Base-by-base conservation (phyloP, 768 basidiomycete species). In the Hericium rajendrae region DNA sequence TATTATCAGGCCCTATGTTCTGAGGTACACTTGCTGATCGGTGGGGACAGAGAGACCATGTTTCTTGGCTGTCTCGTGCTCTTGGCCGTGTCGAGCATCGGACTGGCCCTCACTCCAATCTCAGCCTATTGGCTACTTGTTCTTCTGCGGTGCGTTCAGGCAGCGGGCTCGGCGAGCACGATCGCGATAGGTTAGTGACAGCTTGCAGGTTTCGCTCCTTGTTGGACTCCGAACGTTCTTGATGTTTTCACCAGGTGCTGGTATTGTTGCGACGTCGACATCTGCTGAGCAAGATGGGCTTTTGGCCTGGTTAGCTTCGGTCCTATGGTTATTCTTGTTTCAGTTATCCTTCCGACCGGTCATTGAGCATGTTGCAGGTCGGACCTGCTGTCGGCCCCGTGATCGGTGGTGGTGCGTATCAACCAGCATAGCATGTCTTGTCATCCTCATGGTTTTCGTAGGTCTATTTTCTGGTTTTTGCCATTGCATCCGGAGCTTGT, bases 11-110 rank as follows among this genome's bases (percentile, higher is more conserved):
- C 43, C 12, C 24, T 41, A 48, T 22, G 26, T 55, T 91, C 89
- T 70, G 91, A 43, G 85, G 88, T 18, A 72, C 91, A 1, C 83
- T 83, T 8, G 83, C 91, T 18, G 88, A 92, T 66, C 91, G 92
- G 71, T 90, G 88, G 0, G 81, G 81, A 46, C 79, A 81, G 55
- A 92, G 91, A 67, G 64, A n/a, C 90, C 6, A 60, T n/a, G 60
- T 9, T 48, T 58, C 20, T 55, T 1, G 73, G 69, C 3, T 91
- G 88, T 63, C 69, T 93, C 28, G 60, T 80, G 13, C 75, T 90
- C 39, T 75, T 91, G 40, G 72, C 81, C 9, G 55, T 80, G 9
- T 80, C 88, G 2, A 92, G 88, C 64, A 72, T 91, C n/a, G 81
- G 79, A 2, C 68, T 83, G 20, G 82, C 82, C 2, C 66, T 80